These are phyloP conservation scores for Talaromyces sp. DNA, from an alignment of 2,329 filamentous ascomycete species.

Conservation along the genomic window DNA sequence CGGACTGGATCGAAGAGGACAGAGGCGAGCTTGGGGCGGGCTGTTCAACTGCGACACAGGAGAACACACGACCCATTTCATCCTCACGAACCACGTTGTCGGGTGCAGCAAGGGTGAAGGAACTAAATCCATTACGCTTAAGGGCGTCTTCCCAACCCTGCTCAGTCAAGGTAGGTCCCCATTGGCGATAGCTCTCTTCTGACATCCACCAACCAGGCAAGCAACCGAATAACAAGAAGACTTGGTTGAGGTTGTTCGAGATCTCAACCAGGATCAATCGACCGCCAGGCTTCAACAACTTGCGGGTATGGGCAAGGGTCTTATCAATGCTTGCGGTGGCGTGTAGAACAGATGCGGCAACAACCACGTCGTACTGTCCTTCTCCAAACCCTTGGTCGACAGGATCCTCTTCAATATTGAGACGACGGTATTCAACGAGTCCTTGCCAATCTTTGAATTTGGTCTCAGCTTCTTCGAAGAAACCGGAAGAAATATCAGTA, in stretches of 20 bases:
- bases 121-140: neutral
- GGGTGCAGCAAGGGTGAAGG: neutral
- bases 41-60: neutral
- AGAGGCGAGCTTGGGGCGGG: neutral
- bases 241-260: constrained; percentile 13
- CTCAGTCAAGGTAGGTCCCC: neutral
- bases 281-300: constrained; percentile 35
- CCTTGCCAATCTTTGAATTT: neutral
- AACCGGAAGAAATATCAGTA: constrained; percentile 17
- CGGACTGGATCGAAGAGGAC: neutral
- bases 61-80: neutral
- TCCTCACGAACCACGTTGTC: neutral
- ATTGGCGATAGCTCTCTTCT: neutral
- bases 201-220: constrained; percentile 36
- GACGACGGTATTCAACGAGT: constrained; percentile 17
- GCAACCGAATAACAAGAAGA: constrained; percentile 22
- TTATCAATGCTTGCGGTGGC: constrained; percentile 19
- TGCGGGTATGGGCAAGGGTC: constrained; percentile 19
- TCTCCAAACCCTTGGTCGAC: constrained; percentile 23
- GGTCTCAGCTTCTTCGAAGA: constrained; percentile 13
- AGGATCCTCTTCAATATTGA: constrained; percentile 24
- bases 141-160: neutral
- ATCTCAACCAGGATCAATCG: constrained; percentile 41
- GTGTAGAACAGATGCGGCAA: constrained; percentile 30
- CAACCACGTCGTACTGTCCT: constrained; percentile 24